Evolutionary conservation across 176 grass and related monocot genomes (phyloP), one percentile per base, ranked within the genome.

Genomic region (Oryza glaberrima): DNA sequence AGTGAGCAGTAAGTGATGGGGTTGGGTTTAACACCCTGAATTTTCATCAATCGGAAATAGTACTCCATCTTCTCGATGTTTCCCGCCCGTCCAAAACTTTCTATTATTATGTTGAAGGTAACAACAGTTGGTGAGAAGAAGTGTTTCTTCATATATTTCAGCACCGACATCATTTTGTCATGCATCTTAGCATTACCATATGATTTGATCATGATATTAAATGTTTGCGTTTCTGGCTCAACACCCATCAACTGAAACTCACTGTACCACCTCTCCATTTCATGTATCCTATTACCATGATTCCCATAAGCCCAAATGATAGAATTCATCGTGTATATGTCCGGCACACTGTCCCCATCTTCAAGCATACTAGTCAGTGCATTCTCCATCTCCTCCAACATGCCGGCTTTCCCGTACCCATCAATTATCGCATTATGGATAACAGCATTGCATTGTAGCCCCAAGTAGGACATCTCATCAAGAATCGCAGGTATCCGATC

Each of bases 11-110:
- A 98, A 63, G 95, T 98, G 61, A 92, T 64, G 4, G 89, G 83
- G 68, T 83, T 94, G 74, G 95, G 95, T 77, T 95, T 98, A 23
- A 92, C 54, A 17, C 95, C 95, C 68, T 87, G 88, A 80, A 93
- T 88, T 83, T 95, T 98, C 95, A 98, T 95, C 79, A 93, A 61
- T 20, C 83, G 54, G 73, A 98, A 98, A 90, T 91, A 93, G 78
- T 94, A 83, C 74, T 98, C 95, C 93, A 98, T 95, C 78, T 95
- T 95, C 58, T 95, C 81, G 40, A 98, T 94, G 67, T 98, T 84
- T 20, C 87, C 89, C 38, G 74, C 79, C 70, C 85, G 89, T 47
- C 93, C 93, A 83, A 95, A 95, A 72, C 93, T 93, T 12, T 89
- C 91, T 67, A 95, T 94, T 51, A 92, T 78, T 49, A 90, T 86